phyloP scores from a whole-genome alignment of 2,329 filamentous ascomycete species.

The Talaromyces sp. region DNA sequence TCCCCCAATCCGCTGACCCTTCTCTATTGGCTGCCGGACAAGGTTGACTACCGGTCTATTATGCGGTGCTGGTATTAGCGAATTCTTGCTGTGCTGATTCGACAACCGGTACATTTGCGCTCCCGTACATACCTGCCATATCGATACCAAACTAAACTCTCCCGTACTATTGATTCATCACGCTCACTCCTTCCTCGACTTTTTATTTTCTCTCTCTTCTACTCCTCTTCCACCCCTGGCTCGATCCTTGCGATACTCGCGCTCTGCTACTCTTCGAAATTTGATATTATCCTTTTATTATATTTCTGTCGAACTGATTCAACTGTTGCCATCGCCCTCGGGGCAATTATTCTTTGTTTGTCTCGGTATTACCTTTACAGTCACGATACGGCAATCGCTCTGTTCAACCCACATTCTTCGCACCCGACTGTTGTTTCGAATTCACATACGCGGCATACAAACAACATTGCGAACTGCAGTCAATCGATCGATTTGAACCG shows the following conservation, averaged over 20 bases:
- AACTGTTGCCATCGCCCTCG: neutral
- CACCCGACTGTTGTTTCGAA: slow-evolving; percentile 1
- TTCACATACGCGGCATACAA: slow-evolving; percentile 1
- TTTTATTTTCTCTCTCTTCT: neutral
- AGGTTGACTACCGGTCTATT: neutral
- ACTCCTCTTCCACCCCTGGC: neutral
- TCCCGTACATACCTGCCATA: neutral
- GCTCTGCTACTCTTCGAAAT: neutral
- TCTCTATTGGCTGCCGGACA: neutral
- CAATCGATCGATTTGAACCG: neutral
- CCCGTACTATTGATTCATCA: slow-evolving; percentile 3
- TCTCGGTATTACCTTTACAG: neutral
- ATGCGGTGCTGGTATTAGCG: neutral
- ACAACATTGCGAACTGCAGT: slow-evolving; percentile 1
- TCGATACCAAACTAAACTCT: neutral
- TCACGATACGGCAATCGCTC: neutral
- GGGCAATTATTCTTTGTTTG: neutral
- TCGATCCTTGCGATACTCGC: neutral
- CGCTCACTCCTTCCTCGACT: neutral
- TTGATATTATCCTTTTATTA: neutral
- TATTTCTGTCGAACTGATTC: neutral
- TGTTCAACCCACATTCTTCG: slow-evolving; percentile 11
- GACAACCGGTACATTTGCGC: neutral
- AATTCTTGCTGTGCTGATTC: neutral
- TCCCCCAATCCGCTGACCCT: neutral